Percentiles rank a stretch among this genome's conserved stretches.
phyloP scores from a whole-genome alignment of 805 yeast species.

The Candida fluviatilis region DNA sequence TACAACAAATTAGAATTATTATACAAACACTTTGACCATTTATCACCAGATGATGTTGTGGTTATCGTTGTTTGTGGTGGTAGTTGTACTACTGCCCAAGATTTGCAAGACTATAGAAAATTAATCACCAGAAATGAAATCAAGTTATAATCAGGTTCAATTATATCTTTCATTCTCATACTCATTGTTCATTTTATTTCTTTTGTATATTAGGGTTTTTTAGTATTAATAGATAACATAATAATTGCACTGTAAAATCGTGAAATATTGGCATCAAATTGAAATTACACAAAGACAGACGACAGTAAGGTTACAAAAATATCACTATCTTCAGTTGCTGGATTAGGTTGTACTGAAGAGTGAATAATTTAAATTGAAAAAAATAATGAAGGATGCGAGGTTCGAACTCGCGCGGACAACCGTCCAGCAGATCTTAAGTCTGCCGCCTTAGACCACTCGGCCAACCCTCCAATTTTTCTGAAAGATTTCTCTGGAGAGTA shows the following conservation, averaged over 20 bases:
- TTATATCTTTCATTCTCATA: background rate
- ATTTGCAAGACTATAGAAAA: constrained; percentile 6
- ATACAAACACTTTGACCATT: constrained; percentile 17
- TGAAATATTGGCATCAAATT: too few species aligned
- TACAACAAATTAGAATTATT: constrained; percentile 32
- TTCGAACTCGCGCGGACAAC: constrained; percentile 52
- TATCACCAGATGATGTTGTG: constrained; percentile 39
- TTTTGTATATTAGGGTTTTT: background rate
- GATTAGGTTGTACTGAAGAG: too few species aligned
- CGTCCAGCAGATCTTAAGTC: constrained; percentile 49
- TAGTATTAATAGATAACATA: background rate
- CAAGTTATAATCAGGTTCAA: constrained; percentile 6
- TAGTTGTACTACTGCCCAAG: constrained; percentile 9
- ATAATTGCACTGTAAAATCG: background rate
- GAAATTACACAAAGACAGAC: too few species aligned
- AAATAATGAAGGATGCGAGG: constrained; percentile 47
- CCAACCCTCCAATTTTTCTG: constrained; percentile 38
- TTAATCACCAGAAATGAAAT: constrained; percentile 9
- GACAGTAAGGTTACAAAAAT: too few species aligned
- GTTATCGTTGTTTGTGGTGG: constrained; percentile 58
- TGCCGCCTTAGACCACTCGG: constrained; percentile 53
- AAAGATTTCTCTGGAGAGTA: background rate
- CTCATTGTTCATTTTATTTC: background rate
- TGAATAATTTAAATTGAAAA: too few species aligned
- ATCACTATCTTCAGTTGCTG: too few species aligned